Percentiles rank a stretch among this genome's conserved stretches.
phyloP scores from a whole-genome alignment of 352 stramenopile species.

The Aphanomyces stellatus region DNA sequence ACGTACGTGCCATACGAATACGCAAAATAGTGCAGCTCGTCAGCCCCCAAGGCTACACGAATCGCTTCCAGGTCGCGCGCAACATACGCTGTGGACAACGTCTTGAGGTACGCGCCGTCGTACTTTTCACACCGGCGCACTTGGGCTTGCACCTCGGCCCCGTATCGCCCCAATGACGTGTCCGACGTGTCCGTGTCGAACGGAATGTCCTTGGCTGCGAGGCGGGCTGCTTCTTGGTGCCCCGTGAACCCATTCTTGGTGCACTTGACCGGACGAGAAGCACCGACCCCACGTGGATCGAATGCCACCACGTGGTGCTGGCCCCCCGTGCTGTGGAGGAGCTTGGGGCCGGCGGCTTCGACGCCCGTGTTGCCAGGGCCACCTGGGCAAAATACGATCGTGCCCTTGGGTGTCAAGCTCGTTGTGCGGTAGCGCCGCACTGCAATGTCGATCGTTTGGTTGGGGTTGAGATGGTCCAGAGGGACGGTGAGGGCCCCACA shows the following conservation, averaged over 20 bases:
- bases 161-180: too few species aligned
- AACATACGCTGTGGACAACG: too few species aligned
- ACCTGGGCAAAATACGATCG: slow-evolving; percentile 5
- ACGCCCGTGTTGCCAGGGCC: neutral
- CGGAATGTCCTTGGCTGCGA: neutral
- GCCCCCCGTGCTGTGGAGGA: neutral
- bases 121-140: too few species aligned
- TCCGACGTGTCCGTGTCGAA: too few species aligned
- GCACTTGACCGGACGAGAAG: neutral
- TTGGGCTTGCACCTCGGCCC: too few species aligned
- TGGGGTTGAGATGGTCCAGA: slow-evolving; percentile 12
- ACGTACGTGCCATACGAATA: too few species aligned
- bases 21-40: too few species aligned
- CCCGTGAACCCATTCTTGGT: slow-evolving; percentile 1
- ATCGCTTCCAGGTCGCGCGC: too few species aligned
- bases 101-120: too few species aligned
- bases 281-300: slow-evolving; percentile 1
- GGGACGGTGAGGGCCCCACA: slow-evolving; percentile 6
- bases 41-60: too few species aligned
- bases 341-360: neutral
- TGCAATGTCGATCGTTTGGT: slow-evolving; percentile 12
- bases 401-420: neutral
- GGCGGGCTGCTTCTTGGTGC: neutral
- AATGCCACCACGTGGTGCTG: slow-evolving; percentile 5
- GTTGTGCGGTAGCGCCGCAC: neutral